These are phyloP conservation scores for Aspergillus niger DNA, from an alignment of 2,329 filamentous ascomycete genomes.

Conservation along the genomic window DNA sequence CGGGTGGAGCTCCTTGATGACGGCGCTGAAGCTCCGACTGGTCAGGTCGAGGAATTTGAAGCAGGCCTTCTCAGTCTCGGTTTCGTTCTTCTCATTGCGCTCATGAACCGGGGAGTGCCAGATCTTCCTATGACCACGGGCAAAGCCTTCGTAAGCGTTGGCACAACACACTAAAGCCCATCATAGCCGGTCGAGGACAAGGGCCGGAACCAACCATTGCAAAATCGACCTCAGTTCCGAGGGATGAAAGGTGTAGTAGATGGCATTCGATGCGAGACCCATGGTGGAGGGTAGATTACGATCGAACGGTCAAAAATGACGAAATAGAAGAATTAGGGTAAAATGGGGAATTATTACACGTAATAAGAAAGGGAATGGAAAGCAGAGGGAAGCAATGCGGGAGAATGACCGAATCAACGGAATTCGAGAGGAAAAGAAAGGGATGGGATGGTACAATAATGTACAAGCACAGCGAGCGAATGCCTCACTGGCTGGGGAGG, in stretches of 20 bases:
- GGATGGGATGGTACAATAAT: constrained; percentile 12
- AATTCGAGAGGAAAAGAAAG: background rate
- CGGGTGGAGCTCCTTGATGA: constrained; percentile 94
- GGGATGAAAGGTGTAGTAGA: constrained; percentile 76
- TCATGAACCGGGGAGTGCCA: constrained; percentile 94
- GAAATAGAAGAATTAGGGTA: background rate
- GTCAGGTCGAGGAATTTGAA: constrained; percentile 85
- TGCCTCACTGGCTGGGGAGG: constrained; percentile 3
- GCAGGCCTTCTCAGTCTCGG: constrained; percentile 73
- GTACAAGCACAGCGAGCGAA: constrained; percentile 13
- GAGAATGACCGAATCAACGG: constrained; percentile 14
- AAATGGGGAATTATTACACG: background rate
- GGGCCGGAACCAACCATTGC: constrained; percentile 69
- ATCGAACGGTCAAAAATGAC: constrained; percentile 11
- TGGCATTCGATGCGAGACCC: constrained; percentile 51
- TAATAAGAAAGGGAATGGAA: background rate
- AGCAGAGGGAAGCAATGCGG: background rate
- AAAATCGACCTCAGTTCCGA: constrained; percentile 77
- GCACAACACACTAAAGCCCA: constrained; percentile 11
- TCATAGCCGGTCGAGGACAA: constrained; percentile 5
- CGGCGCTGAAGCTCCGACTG: constrained; percentile 87
- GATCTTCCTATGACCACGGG: constrained; percentile 68
- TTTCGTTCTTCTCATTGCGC: constrained; percentile 75
- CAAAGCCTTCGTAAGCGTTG: constrained; percentile 15
- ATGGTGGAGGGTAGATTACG: constrained; percentile 33